A percentile compares a stretch with the other conserved stretches of the same genome.
phyloP scores from a whole-genome alignment of 1,139 yeast species.

The Yamadazyma triangularis region DNA sequence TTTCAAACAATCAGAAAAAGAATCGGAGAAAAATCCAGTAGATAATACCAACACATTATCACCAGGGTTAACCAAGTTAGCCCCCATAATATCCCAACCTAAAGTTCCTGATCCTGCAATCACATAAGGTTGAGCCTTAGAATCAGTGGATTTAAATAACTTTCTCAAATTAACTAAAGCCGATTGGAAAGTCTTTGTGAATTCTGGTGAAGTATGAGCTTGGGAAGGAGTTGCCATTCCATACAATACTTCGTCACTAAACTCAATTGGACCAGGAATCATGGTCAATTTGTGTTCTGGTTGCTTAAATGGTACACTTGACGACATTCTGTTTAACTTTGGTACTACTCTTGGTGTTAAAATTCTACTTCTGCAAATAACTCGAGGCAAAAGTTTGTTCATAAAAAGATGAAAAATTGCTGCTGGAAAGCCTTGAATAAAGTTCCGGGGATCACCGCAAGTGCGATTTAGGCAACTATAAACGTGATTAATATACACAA shows the following conservation, averaged over 20 bases:
- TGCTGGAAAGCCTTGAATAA: too few species aligned
- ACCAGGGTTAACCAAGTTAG: slow-evolving; percentile 68
- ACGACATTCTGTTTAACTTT: slow-evolving; percentile 1
- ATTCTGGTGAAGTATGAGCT: slow-evolving; percentile 90
- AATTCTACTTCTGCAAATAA: background rate
- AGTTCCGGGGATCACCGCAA: too few species aligned
- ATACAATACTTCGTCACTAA: slow-evolving; percentile 72
- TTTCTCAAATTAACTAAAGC: slow-evolving; percentile 65
- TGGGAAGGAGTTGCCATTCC: slow-evolving; percentile 86
- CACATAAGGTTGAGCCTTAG: slow-evolving; percentile 70
- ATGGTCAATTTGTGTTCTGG: slow-evolving; percentile 55
- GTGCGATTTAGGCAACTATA: too few species aligned
- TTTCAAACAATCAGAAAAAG: slow-evolving; percentile 74
- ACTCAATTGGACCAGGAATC: slow-evolving; percentile 94
- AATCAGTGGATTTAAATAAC: slow-evolving; percentile 66
- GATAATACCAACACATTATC: slow-evolving; percentile 74
- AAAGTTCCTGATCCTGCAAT: slow-evolving; percentile 90
- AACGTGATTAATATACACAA: too few species aligned
- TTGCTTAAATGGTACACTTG: slow-evolving; percentile 35
- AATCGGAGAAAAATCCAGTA: slow-evolving; percentile 90
- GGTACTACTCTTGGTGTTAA: background rate
- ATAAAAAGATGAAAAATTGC: background rate
- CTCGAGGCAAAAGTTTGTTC: background rate
- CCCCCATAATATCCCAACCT: slow-evolving; percentile 89
- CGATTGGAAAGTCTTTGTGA: slow-evolving; percentile 66